A percentile compares a stretch with the other conserved stretches of the same genome.
phyloP scores from a whole-genome alignment of 2,329 filamentous ascomycete species.

The Microdochium trichocladiopsis region DNA sequence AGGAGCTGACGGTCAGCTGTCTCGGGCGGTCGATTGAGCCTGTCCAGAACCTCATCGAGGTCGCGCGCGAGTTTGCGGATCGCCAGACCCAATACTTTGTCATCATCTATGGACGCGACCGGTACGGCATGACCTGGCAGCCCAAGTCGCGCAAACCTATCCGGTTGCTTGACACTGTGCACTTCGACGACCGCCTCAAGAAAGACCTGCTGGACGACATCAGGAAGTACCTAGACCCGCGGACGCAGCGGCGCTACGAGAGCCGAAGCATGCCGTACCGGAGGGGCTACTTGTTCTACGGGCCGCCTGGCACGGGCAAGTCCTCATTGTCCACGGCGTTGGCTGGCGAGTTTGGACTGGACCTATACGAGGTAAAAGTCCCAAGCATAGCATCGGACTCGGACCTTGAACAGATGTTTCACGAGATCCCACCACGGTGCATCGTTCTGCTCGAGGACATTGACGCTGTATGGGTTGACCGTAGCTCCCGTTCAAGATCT shows the following conservation, averaged over 20 bases:
- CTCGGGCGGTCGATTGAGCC: constrained; percentile 43
- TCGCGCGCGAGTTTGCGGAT: constrained; percentile 39
- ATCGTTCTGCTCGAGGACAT: constrained; percentile 51
- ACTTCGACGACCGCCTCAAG: constrained; percentile 39
- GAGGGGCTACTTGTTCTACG: constrained; percentile 28
- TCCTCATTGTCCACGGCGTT: constrained; percentile 41
- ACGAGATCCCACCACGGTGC: constrained; percentile 42
- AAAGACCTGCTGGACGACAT: constrained; percentile 39
- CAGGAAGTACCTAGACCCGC: constrained; percentile 42
- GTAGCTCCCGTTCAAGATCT: background rate
- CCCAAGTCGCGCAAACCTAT: constrained; percentile 40
- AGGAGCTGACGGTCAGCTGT: constrained; percentile 40
- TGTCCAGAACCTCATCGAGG: constrained; percentile 35
- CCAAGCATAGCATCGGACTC: constrained; percentile 37
- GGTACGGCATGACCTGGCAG: constrained; percentile 40
- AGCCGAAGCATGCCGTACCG: constrained; percentile 60
- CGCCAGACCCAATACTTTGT: constrained; percentile 40
- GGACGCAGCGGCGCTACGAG: constrained; percentile 50
- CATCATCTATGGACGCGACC: constrained; percentile 37
- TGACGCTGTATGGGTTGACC: constrained; percentile 36
- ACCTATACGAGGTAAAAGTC: constrained; percentile 45
- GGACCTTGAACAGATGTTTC: constrained; percentile 40
- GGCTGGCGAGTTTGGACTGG: constrained; percentile 42
- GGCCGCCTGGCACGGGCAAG: constrained; percentile 23
- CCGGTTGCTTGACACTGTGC: constrained; percentile 41